A percentile compares a stretch with the other conserved stretches of the same genome.
These are phyloP conservation scores for Alternaria sp. DNA, from an alignment of 2,329 filamentous ascomycete genomes.

Conservation along the genomic window DNA sequence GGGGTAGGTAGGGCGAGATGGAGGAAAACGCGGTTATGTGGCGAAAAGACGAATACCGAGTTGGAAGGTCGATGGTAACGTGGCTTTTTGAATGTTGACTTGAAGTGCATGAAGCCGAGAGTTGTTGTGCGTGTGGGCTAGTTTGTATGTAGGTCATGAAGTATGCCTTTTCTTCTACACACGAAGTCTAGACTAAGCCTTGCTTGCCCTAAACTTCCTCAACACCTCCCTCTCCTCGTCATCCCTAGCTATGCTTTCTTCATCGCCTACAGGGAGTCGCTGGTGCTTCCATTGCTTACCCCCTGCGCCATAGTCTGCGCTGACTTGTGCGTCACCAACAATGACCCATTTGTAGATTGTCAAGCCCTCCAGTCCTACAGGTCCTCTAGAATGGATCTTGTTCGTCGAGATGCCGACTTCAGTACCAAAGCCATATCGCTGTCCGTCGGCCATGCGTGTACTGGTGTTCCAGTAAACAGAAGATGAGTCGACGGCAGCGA, in stretches of 20 bases:
- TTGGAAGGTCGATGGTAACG: background rate
- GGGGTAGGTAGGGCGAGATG: conserved; percentile 3
- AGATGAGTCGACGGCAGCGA: conserved; percentile 84
- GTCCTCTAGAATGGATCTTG: conserved; percentile 94
- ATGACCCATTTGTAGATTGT: conserved; percentile 98
- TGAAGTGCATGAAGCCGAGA: background rate
- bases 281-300: conserved; percentile 67
- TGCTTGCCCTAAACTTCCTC: conserved; percentile 42
- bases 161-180: background rate
- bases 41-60: background rate
- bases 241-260: conserved; percentile 41
- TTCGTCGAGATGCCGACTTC: conserved; percentile 99
- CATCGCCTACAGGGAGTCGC: conserved; percentile 51
- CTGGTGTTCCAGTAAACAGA: conserved; percentile 98
- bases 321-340: conserved; percentile 82
- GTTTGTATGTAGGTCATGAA: background rate
- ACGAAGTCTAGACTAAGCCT: background rate
- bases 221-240: conserved; percentile 47
- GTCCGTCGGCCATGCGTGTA: conserved; percentile 93
- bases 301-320: conserved; percentile 72
- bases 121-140: background rate
- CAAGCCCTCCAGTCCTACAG: conserved; percentile 91
- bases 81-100: background rate
- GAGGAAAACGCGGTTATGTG: background rate
- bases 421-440: conserved; percentile 96